Base-by-base conservation (phyloP, 257 asterid species). In the Ballota nigra region DNA sequence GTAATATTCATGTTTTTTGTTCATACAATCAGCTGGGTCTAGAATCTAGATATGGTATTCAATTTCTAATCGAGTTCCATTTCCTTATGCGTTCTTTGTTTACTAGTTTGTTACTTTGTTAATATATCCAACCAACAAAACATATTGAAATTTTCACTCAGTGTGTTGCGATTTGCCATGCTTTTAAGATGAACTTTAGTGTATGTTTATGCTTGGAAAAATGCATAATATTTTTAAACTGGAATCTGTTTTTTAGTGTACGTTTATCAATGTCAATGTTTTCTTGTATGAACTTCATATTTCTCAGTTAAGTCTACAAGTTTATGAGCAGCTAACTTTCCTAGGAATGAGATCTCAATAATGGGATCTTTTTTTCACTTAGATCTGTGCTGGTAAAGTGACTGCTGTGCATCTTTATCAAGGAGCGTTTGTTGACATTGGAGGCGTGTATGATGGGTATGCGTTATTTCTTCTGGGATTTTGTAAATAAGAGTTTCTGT, bases 341-440 rank as follows among this genome's bases (percentile, higher is more conserved):
- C 70, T 63, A 6, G 12, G 70, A 63, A 61, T 52, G 51, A 67
- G 59, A 23, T 62, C 49, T 64, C 55, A 45, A 47, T 63, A 58
- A 71, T 16, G 45, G 55, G 53, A 68, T 11, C 76, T 45, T 81
- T 15, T 70, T 59, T 3, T 52, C 82, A 65, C 76, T 40, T 81
- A 93, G 98, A 87, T 94, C 72, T 94, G 98, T 83, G 89, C 91
- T 34, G 98, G 97, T 75, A 91, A 80, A 82, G 97, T 94, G 77
- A 86, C 88, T 56, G 96, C 96, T 19, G 66, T 93, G 70, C 97
- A 93, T 72, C 98, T 93, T 71, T 89, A 93, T 78, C 98, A 93
- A 87, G 98, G 98, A 83, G 98, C 98, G 51, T 93, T 93, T 81
- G 97, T 93, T 10, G 98, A 93, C 83, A 86, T 93, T 65, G 98